Conservation (phyloP, 371 early-diverging fungal species). For the Syncephalastrum racemosum region DNA sequence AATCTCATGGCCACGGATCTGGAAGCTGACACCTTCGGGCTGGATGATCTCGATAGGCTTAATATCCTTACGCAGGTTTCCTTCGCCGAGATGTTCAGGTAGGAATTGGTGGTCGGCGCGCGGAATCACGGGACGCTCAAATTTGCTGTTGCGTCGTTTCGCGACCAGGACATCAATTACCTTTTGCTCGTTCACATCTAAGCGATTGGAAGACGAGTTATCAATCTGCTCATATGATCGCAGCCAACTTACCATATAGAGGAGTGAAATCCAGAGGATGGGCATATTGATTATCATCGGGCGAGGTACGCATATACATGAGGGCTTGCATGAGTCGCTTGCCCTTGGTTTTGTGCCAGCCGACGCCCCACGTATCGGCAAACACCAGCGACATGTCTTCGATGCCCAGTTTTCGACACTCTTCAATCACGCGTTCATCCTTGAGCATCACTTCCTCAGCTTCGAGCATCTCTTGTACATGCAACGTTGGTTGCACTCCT, state of each 20-base stretch:
- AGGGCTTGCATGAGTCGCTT: slow-evolving; percentile 44
- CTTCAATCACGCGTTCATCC: slow-evolving; percentile 30
- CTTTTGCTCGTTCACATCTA: slow-evolving; percentile 35
- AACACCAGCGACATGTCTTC: slow-evolving; percentile 41
- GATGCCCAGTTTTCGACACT: slow-evolving; percentile 40
- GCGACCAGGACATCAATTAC: slow-evolving; percentile 36
- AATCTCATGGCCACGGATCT: slow-evolving; percentile 40
- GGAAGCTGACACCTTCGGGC: slow-evolving; percentile 51
- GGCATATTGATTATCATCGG: slow-evolving; percentile 49
- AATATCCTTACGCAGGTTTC: slow-evolving; percentile 41
- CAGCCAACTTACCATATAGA: slow-evolving; percentile 30
- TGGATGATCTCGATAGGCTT: slow-evolving; percentile 48
- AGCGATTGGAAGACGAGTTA: background rate
- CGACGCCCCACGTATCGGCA: slow-evolving; percentile 47
- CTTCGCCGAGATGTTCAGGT: slow-evolving; percentile 42
- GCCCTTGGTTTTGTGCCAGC: slow-evolving; percentile 30
- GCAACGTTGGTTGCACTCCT: slow-evolving; percentile 43
- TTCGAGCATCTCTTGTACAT: slow-evolving; percentile 41
- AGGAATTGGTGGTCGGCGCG: slow-evolving; percentile 35
- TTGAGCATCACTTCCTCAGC: slow-evolving; percentile 35
- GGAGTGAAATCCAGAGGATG: slow-evolving; percentile 50
- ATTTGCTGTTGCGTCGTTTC: slow-evolving; percentile 36
- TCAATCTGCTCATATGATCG: background rate
- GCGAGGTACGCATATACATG: slow-evolving; percentile 41
- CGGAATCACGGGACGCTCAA: slow-evolving; percentile 41